A percentile compares a stretch with the other conserved stretches of the same genome.
Evolutionary conservation across 2,329 filamentous ascomycete species (phyloP).

Genomic region (Trichophyton equinum): DNA sequence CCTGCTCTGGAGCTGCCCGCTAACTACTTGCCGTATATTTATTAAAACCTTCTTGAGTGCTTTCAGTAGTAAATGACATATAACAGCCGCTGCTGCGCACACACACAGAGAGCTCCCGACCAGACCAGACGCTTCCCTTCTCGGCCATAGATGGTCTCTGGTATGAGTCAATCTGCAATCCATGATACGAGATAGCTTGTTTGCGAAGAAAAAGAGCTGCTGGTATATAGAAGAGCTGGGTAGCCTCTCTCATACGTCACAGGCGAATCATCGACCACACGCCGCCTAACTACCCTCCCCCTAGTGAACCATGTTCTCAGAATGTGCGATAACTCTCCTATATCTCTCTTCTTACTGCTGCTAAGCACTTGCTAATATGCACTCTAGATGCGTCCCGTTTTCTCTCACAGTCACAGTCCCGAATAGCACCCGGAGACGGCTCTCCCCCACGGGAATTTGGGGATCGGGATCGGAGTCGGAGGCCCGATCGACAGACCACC

Average conservation of each 20-base stretch:
- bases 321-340: conserved; percentile 11
- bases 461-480: conserved; percentile 39
- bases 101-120: not conserved
- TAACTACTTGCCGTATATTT: not conserved
- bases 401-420: conserved; percentile 89
- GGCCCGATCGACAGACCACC: conserved; percentile 31
- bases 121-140: not conserved
- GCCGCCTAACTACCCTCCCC: not conserved
- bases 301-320: conserved; percentile 13
- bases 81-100: not conserved
- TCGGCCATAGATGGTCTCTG: not conserved
- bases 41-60: not conserved
- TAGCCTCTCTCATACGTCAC: not conserved
- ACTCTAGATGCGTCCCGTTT: conserved; percentile 82
- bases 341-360: not conserved
- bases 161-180: not conserved
- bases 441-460: conserved; percentile 33
- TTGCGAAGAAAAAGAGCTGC: not conserved
- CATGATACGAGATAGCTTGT: not conserved
- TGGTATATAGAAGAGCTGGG: not conserved
- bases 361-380: not conserved
- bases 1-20: not conserved
- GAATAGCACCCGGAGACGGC: conserved; percentile 61
- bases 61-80: not conserved
- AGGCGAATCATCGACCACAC: not conserved